Evolutionary conservation across 441 rosid species (phyloP), one percentile per base, ranked within the genome.

Genomic region (Kokia cookei): DNA sequence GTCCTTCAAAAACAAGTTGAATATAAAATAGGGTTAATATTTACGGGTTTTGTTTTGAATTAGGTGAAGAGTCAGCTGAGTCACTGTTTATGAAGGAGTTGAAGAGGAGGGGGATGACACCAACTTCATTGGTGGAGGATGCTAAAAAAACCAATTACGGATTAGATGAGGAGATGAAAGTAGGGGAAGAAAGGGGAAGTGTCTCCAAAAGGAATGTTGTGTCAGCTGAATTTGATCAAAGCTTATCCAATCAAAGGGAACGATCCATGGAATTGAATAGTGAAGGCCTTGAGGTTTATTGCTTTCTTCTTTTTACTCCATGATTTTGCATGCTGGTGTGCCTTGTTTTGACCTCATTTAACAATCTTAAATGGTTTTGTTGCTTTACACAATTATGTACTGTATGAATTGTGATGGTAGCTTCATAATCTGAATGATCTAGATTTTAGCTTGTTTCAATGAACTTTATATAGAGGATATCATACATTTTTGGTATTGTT

Each of bases 51-150:
- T 11, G 29, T 55, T 55, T 55, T 5, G 8, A 54, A 66, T 45
- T 69, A 96, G 98, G 97, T 53, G 98, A 93, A 72, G 99, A 92
- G 70, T 93, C 96, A 40, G 91, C 99, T 3, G 99, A 96, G 54
- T 96, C 98, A 3, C 84, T 92, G 77, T 96, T 96, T 72, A 85
- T 93, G 96, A 96, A 96, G 86, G 99, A 96, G 70, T 71, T 96
- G 76, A 92, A 85, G 86, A 89, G 89, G 81, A 85, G 99, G 83
- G 98, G 98, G 22, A 92, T 96, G 98, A 89, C 86, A 68, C 97
- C 97, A 26, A 84, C 93, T 77, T 92, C 98, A 3, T 84, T 91
- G 88, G 88, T 92, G 32, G 97, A 96, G 83, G 98, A 89, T 69
- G 79, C 85, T 10, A 84, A 78, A 61, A 78, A 75, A 65, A 58